Percentiles rank a stretch among this genome's conserved stretches.
Evolutionary conservation across 1,139 yeast genomes (phyloP).

Genomic region (Magnusiomyces ingens): DNA sequence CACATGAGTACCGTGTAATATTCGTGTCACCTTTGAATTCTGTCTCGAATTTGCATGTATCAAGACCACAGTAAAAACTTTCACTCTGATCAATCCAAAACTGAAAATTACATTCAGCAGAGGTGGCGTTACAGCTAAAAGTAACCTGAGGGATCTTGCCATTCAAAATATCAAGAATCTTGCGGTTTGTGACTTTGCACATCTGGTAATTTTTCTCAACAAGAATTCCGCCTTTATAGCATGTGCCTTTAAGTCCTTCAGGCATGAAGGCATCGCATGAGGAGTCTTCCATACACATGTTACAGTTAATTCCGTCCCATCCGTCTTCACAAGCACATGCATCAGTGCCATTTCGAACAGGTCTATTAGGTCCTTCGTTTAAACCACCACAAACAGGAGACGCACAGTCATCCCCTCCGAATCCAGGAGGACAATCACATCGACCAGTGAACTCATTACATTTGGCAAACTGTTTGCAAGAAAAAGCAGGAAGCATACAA

Average conservation of each 20-base stretch:
- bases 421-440: conserved; percentile 89
- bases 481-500: conserved; percentile 85
- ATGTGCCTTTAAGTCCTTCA: conserved; percentile 77
- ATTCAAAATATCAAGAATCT: conserved; percentile 68
- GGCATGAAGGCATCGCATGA: conserved; percentile 88
- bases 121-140: conserved; percentile 71
- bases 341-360: conserved; percentile 45
- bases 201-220: conserved; percentile 79
- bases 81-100: conserved; percentile 92
- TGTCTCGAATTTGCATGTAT: conserved; percentile 60
- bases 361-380: conserved; percentile 57
- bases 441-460: conserved; percentile 85
- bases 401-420: conserved; percentile 89
- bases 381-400: conserved; percentile 85
- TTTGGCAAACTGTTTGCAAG: conserved; percentile 79
- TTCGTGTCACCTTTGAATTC: conserved; percentile 48
- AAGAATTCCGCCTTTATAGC: conserved; percentile 81
- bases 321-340: conserved; percentile 72
- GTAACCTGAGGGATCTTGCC: conserved; percentile 90
- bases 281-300: conserved; percentile 58
- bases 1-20: conserved; percentile 71
- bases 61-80: conserved; percentile 81
- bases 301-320: conserved; percentile 94
- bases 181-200: conserved; percentile 87
- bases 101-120: conserved; percentile 68